Conservation (phyloP, 1,284 basidiomycete species). For the Fomitopsis pinicola region DNA sequence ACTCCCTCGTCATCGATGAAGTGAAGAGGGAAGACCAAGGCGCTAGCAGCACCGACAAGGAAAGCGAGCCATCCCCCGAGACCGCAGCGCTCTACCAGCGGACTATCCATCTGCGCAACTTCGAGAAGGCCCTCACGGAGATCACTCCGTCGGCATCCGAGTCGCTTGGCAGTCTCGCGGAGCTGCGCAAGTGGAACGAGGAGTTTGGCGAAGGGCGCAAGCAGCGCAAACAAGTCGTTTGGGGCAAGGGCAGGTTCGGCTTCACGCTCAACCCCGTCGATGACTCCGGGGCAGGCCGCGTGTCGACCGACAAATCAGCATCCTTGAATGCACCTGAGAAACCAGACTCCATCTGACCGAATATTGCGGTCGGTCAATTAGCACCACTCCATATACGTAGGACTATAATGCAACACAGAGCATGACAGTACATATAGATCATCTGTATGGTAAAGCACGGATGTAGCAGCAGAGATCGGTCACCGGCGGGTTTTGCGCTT, state of each 20-base stretch:
- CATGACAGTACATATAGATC: slow-evolving; percentile 1
- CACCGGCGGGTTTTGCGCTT: slow-evolving; percentile 20
- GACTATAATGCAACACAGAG: not conserved
- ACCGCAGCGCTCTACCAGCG: slow-evolving; percentile 22
- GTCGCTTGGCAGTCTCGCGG: slow-evolving; percentile 71
- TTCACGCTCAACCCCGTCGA: slow-evolving; percentile 37
- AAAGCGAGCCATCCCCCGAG: not conserved
- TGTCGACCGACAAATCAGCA: slow-evolving; percentile 21
- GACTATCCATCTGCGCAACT: slow-evolving; percentile 59
- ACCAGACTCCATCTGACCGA: not conserved
- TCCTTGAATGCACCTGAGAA: not conserved
- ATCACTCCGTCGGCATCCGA: slow-evolving; percentile 87
- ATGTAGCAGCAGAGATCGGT: slow-evolving; percentile 5
- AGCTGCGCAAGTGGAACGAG: slow-evolving; percentile 87
- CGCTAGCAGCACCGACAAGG: not conserved
- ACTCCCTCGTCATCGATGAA: not conserved
- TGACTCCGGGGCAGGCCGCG: slow-evolving; percentile 38
- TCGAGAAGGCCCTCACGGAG: slow-evolving; percentile 78
- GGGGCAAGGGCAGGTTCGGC: slow-evolving; percentile 73
- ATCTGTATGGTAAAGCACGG: slow-evolving; percentile 8
- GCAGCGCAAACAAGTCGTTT: slow-evolving; percentile 58
- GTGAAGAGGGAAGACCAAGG: not conserved
- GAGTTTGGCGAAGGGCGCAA: slow-evolving; percentile 83
- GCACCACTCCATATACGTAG: not conserved
- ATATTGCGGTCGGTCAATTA: not conserved